Base-by-base conservation (phyloP, 2,329 filamentous ascomycete species). In the Sporothrix sp. region DNA sequence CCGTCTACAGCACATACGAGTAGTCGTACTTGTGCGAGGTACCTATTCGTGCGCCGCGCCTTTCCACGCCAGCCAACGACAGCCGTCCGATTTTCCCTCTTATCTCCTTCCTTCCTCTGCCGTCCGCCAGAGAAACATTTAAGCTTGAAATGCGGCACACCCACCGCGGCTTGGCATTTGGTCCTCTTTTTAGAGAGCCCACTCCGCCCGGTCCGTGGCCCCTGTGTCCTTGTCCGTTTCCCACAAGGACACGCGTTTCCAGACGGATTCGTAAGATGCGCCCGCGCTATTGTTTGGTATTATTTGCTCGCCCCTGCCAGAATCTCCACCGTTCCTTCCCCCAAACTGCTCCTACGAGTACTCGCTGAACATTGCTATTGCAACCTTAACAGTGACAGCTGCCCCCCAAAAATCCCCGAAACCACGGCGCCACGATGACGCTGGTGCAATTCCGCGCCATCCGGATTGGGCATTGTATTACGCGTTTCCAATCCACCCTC, bases 101-200 rank as follows among this genome's bases (percentile, higher is more conserved):
- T 37, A n/a, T 21, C 30, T 20, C 18, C 7, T 38, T 30, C 13
- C 43, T 21, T 28, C 20, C 32, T 45, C 33, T 46, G 23, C 25
- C 37, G 45, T 40, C 25, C 42, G 28, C 47, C 33, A 39, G 46
- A 37, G 50, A 42, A 52, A 57, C 51, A 56, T 58, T 52, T 52
- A 58, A 58, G 57, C 57, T 58, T 58, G 57, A 58, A 58, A 56
- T 58, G 54, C 59, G 58, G 52, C 57, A 59, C 57, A 54, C 54
- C 58, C 57, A 57, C 55, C n/a, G 38, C 13, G 6, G 50, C 52
- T 56, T 56, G 52, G 54, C 54, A 51, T 42, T 33, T 50, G 38
- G 14, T 36, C 38, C 33, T 43, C 13, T 27, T 14, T 14, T 20
- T n/a, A n/a, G n/a, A n/a, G n/a, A n/a, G n/a, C n/a, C 18, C 7